phyloP scores from a whole-genome alignment of 495 filamentous ascomycete genomes.

The Penicillium macrosclerotiorum region DNA sequence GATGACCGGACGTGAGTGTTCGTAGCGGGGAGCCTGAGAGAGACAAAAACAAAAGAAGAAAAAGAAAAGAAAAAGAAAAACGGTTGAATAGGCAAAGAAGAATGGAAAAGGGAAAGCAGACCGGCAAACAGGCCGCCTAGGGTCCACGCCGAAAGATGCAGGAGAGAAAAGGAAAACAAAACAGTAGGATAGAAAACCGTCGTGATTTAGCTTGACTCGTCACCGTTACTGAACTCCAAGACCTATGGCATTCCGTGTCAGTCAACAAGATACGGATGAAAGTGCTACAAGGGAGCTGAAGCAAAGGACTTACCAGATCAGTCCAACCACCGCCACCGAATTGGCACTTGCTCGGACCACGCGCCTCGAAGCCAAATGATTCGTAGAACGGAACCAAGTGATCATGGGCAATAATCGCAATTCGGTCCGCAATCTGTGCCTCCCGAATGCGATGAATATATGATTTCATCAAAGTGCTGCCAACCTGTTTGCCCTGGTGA shows the following conservation, averaged over 20 bases:
- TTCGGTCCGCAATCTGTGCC: conserved; percentile 64
- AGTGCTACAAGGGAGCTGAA: background rate
- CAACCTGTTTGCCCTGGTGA: conserved; percentile 72
- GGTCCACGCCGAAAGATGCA: conserved; percentile 26
- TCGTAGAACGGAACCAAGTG: conserved; percentile 72
- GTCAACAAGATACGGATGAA: background rate
- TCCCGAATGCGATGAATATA: conserved; percentile 71
- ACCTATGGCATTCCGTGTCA: conserved; percentile 19
- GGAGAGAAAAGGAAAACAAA: too few species aligned
- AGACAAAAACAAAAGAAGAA: conserved; percentile 10
- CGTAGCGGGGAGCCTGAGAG: conserved; percentile 22
- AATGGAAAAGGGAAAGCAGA: conserved; percentile 7
- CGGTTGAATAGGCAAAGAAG: too few species aligned
- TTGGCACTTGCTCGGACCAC: conserved; percentile 61
- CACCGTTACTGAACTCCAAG: conserved; percentile 32
- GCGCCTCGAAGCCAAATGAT: conserved; percentile 66
- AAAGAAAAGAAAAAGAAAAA: conserved; percentile 4
- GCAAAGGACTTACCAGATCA: conserved; percentile 60
- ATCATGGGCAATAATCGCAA: conserved; percentile 77
- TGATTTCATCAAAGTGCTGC: conserved; percentile 69
- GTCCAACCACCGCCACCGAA: conserved; percentile 83
- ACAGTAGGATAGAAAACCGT: background rate
- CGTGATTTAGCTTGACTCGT: conserved; percentile 19
- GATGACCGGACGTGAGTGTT: conserved; percentile 26
- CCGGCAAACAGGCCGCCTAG: conserved; percentile 11